Base-by-base conservation (phyloP, 140 eudicot species). In the Flaveria floridana region DNA sequence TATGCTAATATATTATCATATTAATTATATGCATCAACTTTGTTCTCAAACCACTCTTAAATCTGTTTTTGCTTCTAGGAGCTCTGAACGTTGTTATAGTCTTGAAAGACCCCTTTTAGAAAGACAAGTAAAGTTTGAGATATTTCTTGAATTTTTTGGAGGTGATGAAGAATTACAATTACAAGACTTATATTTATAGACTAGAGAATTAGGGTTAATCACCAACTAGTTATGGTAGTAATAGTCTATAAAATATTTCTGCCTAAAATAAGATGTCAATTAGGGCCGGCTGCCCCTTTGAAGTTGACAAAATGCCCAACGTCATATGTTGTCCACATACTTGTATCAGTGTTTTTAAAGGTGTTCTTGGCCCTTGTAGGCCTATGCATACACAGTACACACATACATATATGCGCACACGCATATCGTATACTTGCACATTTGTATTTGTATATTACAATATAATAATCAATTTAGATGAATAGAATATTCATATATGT, bases 1-100 rank as follows among this genome's bases (percentile, higher is more conserved):
- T 90, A 80, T 82, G 99, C 84, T 68, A 34, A 69, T 37, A 48
- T 42, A 16, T 30, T 74, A 19, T 21, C 23, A 28, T 67, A 39
- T 26, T 44, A 15, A 23, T 10, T 20, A 23, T 15, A 70, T 61
- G 30, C 18, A 34, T 44, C 50, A 7, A 2, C 13, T 44, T 44
- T 44, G 16, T 57, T 69, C 9, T 63, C 64, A 18, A 55, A 57
- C 11, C 26, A 63, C 46, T 76, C 37, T 77, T 61, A n/a, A 62
- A 37, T 46, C 63, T 3, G 52, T 56, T 23, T 42, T 30, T 70
- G 64, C 50, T 23, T 7, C 47, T 62, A 37, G 34, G 48, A 78
- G 69, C 9, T 44, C 39, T 77, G 52, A 11, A 26, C 3, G 65
- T 47, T 61, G 16, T 47, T 59, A 25, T 69, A 46, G 46, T 77